phyloP scores from a whole-genome alignment of 768 basidiomycete genomes.

The Psilocybe sp. region DNA sequence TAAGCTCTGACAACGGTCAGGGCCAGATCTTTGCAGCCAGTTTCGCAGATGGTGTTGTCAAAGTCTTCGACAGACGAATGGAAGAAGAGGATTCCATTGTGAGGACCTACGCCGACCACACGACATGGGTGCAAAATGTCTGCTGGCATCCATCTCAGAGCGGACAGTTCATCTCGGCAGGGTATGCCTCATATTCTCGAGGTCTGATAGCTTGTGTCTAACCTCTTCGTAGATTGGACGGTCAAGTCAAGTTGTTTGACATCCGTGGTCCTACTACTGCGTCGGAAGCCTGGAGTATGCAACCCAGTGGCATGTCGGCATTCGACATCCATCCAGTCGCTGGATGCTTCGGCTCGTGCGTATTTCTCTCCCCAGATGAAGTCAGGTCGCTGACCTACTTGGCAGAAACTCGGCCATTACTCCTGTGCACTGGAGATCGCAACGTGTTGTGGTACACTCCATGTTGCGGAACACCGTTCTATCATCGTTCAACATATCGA shows the following conservation, averaged over 20 bases:
- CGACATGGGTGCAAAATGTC: conserved; percentile 88
- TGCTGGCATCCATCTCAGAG: conserved; percentile 72
- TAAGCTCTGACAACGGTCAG: conserved; percentile 72
- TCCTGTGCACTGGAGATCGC: conserved; percentile 60
- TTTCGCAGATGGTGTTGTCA: conserved; percentile 89
- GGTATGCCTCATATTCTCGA: conserved; percentile 45
- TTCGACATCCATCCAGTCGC: conserved; percentile 87
- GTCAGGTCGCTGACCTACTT: not conserved
- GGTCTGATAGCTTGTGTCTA: not conserved
- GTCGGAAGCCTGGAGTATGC: conserved; percentile 58
- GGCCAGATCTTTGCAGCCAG: conserved; percentile 84
- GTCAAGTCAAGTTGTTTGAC: conserved; percentile 92
- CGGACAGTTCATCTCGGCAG: conserved; percentile 79
- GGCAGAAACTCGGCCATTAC: conserved; percentile 59
- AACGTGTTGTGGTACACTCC: conserved; percentile 60
- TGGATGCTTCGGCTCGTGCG: conserved; percentile 84
- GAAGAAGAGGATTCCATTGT: conserved; percentile 83
- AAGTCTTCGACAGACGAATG: conserved; percentile 89
- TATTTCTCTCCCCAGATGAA: conserved; percentile 11
- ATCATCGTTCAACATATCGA: conserved; percentile 47
- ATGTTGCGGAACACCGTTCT: conserved; percentile 38
- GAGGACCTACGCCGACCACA: conserved; percentile 70
- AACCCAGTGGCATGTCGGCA: conserved; percentile 71
- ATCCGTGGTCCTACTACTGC: conserved; percentile 62
- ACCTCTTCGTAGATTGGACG: conserved; percentile 62